phyloP scores from a whole-genome alignment of 148 eudicot genomes.

The Euryodendron excelsum region DNA sequence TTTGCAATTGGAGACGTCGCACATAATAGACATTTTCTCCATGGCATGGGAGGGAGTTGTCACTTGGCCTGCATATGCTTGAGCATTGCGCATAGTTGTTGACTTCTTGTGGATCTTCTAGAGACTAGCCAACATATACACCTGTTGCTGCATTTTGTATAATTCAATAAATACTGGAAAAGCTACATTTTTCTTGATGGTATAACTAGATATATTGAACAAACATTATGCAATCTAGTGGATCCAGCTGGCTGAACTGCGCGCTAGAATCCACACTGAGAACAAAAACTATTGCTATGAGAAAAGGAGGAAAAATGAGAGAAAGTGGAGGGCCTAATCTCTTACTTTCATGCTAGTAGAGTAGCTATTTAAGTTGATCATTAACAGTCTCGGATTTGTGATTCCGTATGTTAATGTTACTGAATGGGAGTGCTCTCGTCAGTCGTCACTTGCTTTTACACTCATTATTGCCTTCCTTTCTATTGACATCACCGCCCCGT shows the following conservation, averaged over 20 bases:
- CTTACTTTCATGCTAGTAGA: background rate
- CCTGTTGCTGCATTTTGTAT: background rate
- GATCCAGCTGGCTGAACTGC: background rate
- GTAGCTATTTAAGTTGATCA: background rate
- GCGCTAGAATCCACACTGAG: background rate
- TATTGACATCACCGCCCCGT: no score
- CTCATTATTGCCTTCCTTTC: no score
- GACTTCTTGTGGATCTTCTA: background rate
- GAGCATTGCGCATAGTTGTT: background rate
- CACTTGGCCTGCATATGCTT: background rate
- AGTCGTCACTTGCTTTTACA: no score
- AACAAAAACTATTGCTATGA: no score
- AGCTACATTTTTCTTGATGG: background rate
- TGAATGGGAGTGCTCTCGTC: background rate
- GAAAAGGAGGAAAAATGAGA: no score
- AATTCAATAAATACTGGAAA: background rate
- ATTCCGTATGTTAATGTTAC: background rate
- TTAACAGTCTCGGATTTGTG: background rate
- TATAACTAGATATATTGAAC: background rate
- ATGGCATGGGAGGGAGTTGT: background rate
- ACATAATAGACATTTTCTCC: background rate
- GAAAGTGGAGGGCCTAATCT: background rate
- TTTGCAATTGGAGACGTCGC: background rate
- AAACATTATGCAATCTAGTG: background rate
- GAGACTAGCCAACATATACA: conserved; percentile 2